Evolutionary conservation across 306 rosid species (phyloP).

Genomic region (Lablab purpureus): DNA sequence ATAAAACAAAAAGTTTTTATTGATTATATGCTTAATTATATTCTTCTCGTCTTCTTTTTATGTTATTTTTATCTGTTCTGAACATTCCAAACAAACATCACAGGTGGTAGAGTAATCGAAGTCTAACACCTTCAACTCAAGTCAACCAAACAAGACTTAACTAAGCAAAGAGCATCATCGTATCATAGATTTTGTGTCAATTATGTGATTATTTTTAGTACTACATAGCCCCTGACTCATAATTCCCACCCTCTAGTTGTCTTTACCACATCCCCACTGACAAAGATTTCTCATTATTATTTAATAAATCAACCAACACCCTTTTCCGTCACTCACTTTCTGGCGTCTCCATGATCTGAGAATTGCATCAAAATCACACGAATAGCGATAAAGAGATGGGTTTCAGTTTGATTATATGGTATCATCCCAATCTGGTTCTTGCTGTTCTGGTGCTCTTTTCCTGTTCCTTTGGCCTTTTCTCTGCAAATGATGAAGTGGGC

Average conservation of each 20-base stretch:
- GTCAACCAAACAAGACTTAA: constrained; percentile 37
- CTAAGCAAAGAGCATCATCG: not conserved
- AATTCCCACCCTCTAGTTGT: not conserved
- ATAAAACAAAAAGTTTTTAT: not conserved
- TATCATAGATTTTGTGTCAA: constrained; percentile 24
- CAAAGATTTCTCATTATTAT: not conserved
- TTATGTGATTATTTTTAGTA: not conserved
- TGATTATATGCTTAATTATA: not conserved
- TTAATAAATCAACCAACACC: constrained; percentile 22
- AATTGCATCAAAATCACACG: constrained; percentile 26
- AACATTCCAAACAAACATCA: not conserved
- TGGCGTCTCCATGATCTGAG: constrained; percentile 45
- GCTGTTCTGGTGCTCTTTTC: constrained; percentile 49
- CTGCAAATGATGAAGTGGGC: constrained; percentile 50
- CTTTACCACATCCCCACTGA: constrained; percentile 16
- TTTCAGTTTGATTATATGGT: constrained; percentile 53
- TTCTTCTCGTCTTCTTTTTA: not conserved
- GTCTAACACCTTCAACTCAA: not conserved
- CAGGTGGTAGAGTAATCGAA: not conserved
- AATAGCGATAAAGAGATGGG: constrained; percentile 46
- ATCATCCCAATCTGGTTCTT: constrained; percentile 48
- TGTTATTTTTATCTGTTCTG: not conserved
- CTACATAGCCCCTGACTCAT: not conserved
- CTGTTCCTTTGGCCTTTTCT: constrained; percentile 48
- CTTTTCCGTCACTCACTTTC: constrained; percentile 25